Conservation (phyloP, 2,329 filamentous ascomycete species). For the Cladosporium sp. region DNA sequence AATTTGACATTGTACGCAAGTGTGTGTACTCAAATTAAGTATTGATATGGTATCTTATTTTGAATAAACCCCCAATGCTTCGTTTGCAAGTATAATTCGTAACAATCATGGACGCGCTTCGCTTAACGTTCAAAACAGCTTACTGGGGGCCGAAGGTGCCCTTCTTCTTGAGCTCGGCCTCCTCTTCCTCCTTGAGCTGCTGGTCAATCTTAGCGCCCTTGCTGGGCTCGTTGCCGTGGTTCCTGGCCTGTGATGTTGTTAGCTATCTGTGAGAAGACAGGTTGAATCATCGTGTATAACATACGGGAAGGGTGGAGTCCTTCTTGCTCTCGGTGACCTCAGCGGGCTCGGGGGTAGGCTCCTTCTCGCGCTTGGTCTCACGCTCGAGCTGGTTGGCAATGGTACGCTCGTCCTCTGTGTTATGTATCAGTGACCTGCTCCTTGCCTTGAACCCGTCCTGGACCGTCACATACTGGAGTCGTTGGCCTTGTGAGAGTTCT, state of each 20-base stretch:
- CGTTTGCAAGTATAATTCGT: conserved; percentile 8
- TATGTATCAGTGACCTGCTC: neutral
- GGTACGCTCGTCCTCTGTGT: conserved; percentile 62
- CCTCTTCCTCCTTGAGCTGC: conserved; percentile 63
- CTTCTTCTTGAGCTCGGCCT: conserved; percentile 60
- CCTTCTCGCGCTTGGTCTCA: conserved; percentile 52
- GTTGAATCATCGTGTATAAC: conserved; percentile 16
- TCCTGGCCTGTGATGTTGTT: conserved; percentile 41
- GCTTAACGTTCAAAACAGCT: conserved; percentile 8
- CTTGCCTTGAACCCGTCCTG: neutral
- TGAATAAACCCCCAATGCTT: conserved; percentile 8
- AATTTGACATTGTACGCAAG: neutral
- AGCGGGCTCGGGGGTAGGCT: conserved; percentile 30
- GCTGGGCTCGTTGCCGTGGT: conserved; percentile 70
- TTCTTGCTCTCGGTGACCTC: conserved; percentile 45
- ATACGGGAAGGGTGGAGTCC: conserved; percentile 53
- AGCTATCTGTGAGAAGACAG: conserved; percentile 34
- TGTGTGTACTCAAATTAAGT: conserved; percentile 8
- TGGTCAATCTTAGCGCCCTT: conserved; percentile 69
- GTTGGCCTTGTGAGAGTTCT: conserved; percentile 62
- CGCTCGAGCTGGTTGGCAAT: conserved; percentile 68
- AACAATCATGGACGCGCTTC: conserved; percentile 10
- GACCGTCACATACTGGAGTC: conserved; percentile 62
- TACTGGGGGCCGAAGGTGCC: conserved; percentile 38
- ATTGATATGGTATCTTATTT: conserved; percentile 11